Evolutionary conservation across 2,329 filamentous ascomycete species (phyloP).

Genomic region (Xylariaceae sp.): DNA sequence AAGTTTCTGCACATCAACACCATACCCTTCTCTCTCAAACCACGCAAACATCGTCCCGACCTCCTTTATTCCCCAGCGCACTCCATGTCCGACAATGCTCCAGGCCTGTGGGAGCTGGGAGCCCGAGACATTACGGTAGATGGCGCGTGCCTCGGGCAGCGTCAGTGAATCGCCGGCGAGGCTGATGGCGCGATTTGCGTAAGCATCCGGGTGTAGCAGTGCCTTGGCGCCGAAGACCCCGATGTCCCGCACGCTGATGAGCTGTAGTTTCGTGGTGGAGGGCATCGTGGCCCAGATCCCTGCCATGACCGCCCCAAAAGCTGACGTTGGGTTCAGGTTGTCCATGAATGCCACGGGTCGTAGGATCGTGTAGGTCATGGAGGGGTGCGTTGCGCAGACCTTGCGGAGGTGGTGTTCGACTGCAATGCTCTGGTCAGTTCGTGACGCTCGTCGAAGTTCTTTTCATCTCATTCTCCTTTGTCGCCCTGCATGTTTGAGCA

Average conservation of each 20-base stretch:
- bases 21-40: slow-evolving; percentile 49
- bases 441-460: no score
- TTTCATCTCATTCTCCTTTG: no score
- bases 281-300: slow-evolving; percentile 41
- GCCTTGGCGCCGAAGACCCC: slow-evolving; percentile 45
- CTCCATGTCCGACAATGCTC: slow-evolving; percentile 37
- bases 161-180: slow-evolving; percentile 45
- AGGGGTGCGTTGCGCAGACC: slow-evolving; percentile 21
- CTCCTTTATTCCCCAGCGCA: slow-evolving; percentile 40
- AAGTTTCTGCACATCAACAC: slow-evolving; percentile 44
- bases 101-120: slow-evolving; percentile 42
- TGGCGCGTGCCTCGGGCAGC: slow-evolving; percentile 39
- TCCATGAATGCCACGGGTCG: slow-evolving; percentile 50
- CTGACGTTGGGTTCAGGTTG: slow-evolving; percentile 43
- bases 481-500: no score
- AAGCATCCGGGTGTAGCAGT: slow-evolving; percentile 36
- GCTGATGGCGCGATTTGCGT: slow-evolving; percentile 41
- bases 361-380: slow-evolving; percentile 47
- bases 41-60: slow-evolving; percentile 46
- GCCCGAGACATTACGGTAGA: slow-evolving; percentile 35
- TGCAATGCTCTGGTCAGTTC: no score
- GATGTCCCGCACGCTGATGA: slow-evolving; percentile 47
- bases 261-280: slow-evolving; percentile 42
- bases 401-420: slow-evolving; percentile 26
- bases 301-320: slow-evolving; percentile 42